These are phyloP conservation scores for Gonapodya prolifera DNA, from an alignment of 192 early-diverging fungal species.

Conservation along the genomic window DNA sequence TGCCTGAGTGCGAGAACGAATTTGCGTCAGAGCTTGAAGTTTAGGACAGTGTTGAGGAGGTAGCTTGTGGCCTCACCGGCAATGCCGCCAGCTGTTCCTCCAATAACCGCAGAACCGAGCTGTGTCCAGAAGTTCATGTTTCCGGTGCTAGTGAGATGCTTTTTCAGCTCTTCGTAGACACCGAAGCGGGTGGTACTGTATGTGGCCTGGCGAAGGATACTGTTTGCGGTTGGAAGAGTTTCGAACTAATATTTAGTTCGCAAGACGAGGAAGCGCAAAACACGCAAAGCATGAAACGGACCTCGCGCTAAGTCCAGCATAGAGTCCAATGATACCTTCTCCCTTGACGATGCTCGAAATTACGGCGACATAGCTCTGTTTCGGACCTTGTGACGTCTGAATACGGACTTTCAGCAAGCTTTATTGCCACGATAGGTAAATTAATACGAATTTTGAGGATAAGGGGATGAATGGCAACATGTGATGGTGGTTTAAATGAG, in stretches of 20 bases:
- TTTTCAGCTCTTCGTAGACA: constrained; percentile 58
- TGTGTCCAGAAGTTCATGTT: constrained; percentile 16
- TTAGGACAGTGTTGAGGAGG: no score
- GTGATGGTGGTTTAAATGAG: background rate
- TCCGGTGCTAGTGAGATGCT: constrained; percentile 30
- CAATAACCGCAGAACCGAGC: background rate
- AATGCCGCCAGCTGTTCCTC: background rate
- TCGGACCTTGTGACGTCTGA: background rate
- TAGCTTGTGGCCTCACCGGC: constrained; percentile 17
- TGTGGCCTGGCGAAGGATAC: constrained; percentile 19
- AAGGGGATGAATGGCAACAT: background rate
- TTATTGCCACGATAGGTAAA: background rate
- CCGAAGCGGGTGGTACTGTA: constrained; percentile 72
- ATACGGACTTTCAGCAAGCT: background rate
- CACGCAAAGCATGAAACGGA: background rate
- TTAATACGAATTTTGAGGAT: background rate
- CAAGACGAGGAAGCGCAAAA: no score
- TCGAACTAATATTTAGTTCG: background rate
- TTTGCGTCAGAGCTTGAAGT: constrained; percentile 48
- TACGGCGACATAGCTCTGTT: background rate
- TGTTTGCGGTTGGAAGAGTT: background rate
- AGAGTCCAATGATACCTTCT: constrained; percentile 3
- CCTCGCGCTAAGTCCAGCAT: background rate
- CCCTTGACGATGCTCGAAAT: background rate
- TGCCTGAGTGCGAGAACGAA: constrained; percentile 31